A percentile compares a stretch with the other conserved stretches of the same genome.
Conservation (phyloP, 1,284 basidiomycete species). For the Coriolopsis trogii region DNA sequence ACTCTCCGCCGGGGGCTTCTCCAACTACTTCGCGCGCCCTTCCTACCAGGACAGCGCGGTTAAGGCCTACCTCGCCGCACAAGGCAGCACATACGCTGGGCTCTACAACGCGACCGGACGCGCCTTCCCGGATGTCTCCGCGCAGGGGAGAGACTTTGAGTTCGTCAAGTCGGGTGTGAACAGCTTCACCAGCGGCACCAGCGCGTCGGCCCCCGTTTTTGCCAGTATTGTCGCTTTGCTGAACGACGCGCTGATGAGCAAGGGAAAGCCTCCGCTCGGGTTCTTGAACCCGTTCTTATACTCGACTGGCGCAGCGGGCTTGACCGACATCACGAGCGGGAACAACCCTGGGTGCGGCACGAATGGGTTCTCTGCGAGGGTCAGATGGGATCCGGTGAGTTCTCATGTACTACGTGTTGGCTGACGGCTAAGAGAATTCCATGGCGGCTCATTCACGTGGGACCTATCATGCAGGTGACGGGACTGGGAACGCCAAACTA, state of each 20-base stretch:
- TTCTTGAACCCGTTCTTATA: slow-evolving; percentile 52
- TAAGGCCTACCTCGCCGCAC: slow-evolving; percentile 30
- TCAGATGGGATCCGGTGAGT: slow-evolving; percentile 42
- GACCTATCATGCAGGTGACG: no score
- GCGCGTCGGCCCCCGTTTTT: slow-evolving; percentile 50
- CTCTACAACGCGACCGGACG: slow-evolving; percentile 31
- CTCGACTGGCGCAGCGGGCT: slow-evolving; percentile 27
- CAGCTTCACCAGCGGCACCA: slow-evolving; percentile 51
- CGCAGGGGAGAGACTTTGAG: slow-evolving; percentile 29
- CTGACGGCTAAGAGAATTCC: no score
- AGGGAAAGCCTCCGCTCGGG: slow-evolving; percentile 43
- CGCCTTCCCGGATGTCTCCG: slow-evolving; percentile 35
- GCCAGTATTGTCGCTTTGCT: slow-evolving; percentile 54
- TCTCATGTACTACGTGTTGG: not conserved
- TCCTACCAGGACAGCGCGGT: slow-evolving; percentile 43
- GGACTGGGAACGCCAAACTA: no score
- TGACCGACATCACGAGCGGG: slow-evolving; percentile 46
- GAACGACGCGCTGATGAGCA: slow-evolving; percentile 49
- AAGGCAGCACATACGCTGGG: slow-evolving; percentile 29
- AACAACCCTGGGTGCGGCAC: slow-evolving; percentile 38
- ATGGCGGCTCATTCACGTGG: no score
- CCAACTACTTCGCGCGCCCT: slow-evolving; percentile 44
- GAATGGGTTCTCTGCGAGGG: slow-evolving; percentile 36
- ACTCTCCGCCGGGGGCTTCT: slow-evolving; percentile 50
- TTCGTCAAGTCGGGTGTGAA: slow-evolving; percentile 30